Base-by-base conservation (phyloP, 441 rosid species). In the Raphanus hybrid region DNA sequence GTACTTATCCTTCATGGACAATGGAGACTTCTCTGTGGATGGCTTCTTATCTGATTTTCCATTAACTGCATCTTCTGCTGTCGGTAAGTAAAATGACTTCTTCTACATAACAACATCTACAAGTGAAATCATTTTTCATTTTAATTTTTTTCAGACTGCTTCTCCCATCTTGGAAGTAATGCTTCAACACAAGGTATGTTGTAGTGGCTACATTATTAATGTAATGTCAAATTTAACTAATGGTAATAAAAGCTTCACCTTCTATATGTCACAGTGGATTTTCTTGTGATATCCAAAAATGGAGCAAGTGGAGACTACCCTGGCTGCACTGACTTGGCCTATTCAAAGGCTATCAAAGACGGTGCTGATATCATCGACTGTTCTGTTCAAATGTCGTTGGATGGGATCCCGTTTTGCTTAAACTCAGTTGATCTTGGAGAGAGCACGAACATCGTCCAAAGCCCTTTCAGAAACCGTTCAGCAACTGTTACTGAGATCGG, bases 31-130 rank as follows among this genome's bases (percentile, higher is more conserved):
- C 82, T 87, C 98, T 8, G 96, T 93, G 71, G 98, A 96, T 77
- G 97, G 98, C n/a, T 70, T 96, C 64, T 75, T 96, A 55, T 78
- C 96, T 59, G 98, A 96, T 85, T 96, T 96, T 82, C 98, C 99
- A 16, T 75, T 92, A 67, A 90, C 97, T 43, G 89, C 96, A 14
- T 88, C 98, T 1, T 89, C 59, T 5, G 92, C 97, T 66, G 78
- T 81, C 72, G 88, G 98, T 92, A 65, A 84, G 87, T 75, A 27
- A 29, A 39, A 62, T 55, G 20, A 27, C 6, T 65, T 77, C 67
- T 41, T 50, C 68, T 76, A 18, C n/a, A 60, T 65, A 29, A 29
- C 34, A 8, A 52, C 74, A 66, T 75, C 59, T 20, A 15, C 18
- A 63, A 34, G 34, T 27, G 32, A 54, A 32, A 55, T 64, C 61